Conservation (phyloP, 2,329 filamentous ascomycete species). For the Ophiobolus disseminans region DNA sequence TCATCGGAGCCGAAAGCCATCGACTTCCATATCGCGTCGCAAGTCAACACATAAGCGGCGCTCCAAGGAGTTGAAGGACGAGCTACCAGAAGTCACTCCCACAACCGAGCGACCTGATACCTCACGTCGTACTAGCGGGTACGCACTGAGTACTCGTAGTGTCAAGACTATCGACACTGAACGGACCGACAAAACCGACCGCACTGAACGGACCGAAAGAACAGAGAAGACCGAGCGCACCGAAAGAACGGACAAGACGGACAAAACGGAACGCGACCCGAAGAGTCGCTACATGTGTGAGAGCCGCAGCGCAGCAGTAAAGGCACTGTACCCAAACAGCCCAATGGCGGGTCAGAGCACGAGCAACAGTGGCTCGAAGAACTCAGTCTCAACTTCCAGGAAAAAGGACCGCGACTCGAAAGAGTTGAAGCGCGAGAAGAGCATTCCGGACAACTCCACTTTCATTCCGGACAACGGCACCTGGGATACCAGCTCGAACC, state of each 20-base stretch:
- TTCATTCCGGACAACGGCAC: constrained; percentile 28
- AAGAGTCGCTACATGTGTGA: constrained; percentile 44
- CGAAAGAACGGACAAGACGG: constrained; percentile 17
- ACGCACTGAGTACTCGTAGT: constrained; percentile 34
- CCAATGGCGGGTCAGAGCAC: constrained; percentile 31
- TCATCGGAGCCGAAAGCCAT: constrained; percentile 30
- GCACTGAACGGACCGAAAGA: constrained; percentile 15
- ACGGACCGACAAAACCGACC: constrained; percentile 25
- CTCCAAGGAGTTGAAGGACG: constrained; percentile 38
- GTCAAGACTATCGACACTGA: constrained; percentile 30
- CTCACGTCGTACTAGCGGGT: constrained; percentile 38
- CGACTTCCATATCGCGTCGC: constrained; percentile 33
- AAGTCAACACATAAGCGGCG: constrained; percentile 38
- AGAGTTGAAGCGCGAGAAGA: constrained; percentile 25
- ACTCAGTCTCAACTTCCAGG: constrained; percentile 25
- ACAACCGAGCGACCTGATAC: constrained; percentile 23
- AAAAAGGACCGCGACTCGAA: constrained; percentile 20
- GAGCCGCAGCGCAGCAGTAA: constrained; percentile 48
- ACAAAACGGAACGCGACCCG: constrained; percentile 28
- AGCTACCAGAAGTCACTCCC: constrained; percentile 28
- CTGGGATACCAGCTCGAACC: constrained; percentile 34
- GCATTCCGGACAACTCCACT: constrained; percentile 1
- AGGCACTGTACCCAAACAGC: constrained; percentile 46
- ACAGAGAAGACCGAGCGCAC: constrained; percentile 18
- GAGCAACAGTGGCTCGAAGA: constrained; percentile 16